Evolutionary conservation across 2,329 filamentous ascomycete species (phyloP).

Genomic region (Aspergillus sp.): DNA sequence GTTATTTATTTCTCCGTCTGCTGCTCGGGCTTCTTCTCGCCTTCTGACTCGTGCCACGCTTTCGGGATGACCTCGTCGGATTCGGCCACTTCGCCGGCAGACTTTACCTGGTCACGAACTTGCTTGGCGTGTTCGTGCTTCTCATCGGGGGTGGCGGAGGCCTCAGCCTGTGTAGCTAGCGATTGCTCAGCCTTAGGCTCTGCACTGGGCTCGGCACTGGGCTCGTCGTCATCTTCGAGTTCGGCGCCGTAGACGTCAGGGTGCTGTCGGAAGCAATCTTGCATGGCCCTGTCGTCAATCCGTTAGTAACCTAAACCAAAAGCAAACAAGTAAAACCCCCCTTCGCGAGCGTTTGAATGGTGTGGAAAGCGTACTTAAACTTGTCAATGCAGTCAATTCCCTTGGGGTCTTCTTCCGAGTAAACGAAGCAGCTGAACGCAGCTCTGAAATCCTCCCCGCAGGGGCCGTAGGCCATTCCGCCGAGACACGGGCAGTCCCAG

Average conservation of each 20-base stretch:
- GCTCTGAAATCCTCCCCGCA: conserved; percentile 94
- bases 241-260: conserved; percentile 92
- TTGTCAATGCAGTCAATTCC: conserved; percentile 97
- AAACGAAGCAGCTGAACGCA: conserved; percentile 99
- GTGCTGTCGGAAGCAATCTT: conserved; percentile 90
- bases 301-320: neutral
- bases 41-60: conserved; percentile 47
- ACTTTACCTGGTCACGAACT: conserved; percentile 24
- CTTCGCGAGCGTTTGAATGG: neutral
- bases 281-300: conserved; percentile 71
- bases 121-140: conserved; percentile 26
- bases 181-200: conserved; percentile 24
- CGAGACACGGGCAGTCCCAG: conserved; percentile 97
- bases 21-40: conserved; percentile 20
- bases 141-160: conserved; percentile 26
- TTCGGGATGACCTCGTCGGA: conserved; percentile 50
- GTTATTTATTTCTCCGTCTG: conserved; percentile 20
- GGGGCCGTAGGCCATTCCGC: conserved; percentile 94
- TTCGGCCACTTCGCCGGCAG: conserved; percentile 35
- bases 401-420: conserved; percentile 90
- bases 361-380: conserved; percentile 71
- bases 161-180: conserved; percentile 26
- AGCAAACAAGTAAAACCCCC: neutral
- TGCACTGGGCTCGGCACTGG: conserved; percentile 33
- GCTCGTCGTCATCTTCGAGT: conserved; percentile 69